Evolutionary conservation across 2,329 filamentous ascomycete species (phyloP).

Genomic region (Alternaria angustiovoidea): DNA sequence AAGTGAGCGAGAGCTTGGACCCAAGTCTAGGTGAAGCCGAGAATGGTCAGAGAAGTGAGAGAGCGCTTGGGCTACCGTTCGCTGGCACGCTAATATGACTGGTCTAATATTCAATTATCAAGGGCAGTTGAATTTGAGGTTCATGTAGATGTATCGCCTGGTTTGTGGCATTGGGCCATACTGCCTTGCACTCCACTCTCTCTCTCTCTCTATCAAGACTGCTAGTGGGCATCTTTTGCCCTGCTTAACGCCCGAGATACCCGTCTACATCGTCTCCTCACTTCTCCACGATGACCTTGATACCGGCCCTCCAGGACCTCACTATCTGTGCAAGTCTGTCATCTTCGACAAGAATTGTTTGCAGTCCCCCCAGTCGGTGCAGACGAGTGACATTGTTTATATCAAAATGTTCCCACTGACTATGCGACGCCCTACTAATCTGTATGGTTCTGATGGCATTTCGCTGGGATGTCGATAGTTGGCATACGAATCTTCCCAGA

Average conservation of each 20-base stretch:
- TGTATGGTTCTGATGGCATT: no score
- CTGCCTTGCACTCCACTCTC: fast-evolving
- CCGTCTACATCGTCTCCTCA: no score
- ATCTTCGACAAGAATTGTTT: no score
- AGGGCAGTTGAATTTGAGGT: neutral
- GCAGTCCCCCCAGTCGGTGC: no score
- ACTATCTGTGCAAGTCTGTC: no score
- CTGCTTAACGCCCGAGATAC: neutral
- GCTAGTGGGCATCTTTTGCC: neutral
- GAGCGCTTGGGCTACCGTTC: neutral
- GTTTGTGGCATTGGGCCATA: neutral
- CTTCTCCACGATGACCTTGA: no score
- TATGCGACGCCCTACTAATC: no score
- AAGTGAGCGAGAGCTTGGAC: neutral
- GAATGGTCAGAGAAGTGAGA: neutral
- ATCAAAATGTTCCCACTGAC: no score
- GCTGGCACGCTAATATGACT: neutral
- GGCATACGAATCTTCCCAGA: no score
- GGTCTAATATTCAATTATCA: neutral
- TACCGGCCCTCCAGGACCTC: no score
- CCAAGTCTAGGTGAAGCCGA: neutral
- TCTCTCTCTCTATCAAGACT: neutral
- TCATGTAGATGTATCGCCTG: neutral
- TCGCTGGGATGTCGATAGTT: no score
- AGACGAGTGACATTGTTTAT: fast-evolving